Evolutionary conservation across 2,329 filamentous ascomycete species (phyloP).

Genomic region (Thyridium curvatum): DNA sequence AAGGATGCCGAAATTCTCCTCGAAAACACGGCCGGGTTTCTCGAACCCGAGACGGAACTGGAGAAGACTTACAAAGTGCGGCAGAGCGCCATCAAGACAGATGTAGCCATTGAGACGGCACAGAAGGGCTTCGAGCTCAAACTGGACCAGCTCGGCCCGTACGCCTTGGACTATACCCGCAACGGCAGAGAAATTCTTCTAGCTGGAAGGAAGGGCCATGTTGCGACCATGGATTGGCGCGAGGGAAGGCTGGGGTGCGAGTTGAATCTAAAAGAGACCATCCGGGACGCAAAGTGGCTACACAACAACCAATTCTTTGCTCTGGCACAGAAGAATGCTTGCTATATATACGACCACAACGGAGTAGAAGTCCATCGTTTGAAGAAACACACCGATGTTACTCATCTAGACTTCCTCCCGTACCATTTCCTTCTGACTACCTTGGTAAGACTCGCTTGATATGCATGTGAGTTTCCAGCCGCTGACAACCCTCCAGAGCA

Average conservation of each 20-base stretch:
- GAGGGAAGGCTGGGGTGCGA: slow-evolving; percentile 88
- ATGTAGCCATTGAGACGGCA: slow-evolving; percentile 74
- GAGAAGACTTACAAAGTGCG: slow-evolving; percentile 90
- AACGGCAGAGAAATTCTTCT: slow-evolving; percentile 84
- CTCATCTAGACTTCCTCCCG: slow-evolving; percentile 90
- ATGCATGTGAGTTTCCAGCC: too few relatives aligned
- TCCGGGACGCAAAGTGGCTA: slow-evolving; percentile 84
- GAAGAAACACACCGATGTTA: slow-evolving; percentile 83
- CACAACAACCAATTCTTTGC: slow-evolving; percentile 95
- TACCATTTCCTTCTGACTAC: slow-evolving; percentile 94
- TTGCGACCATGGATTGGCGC: slow-evolving; percentile 95
- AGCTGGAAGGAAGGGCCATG: slow-evolving; percentile 85
- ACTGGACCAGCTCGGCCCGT: slow-evolving; percentile 77
- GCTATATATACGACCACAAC: slow-evolving; percentile 90
- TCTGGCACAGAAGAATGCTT: slow-evolving; percentile 91
- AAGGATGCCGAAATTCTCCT: slow-evolving; percentile 94
- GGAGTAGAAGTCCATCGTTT: slow-evolving; percentile 91
- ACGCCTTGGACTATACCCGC: slow-evolving; percentile 80
- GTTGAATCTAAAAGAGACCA: slow-evolving; percentile 81
- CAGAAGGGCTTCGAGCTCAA: slow-evolving; percentile 91
- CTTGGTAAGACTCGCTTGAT: slow-evolving; percentile 46
- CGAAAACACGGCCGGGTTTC: slow-evolving; percentile 77
- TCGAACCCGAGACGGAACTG: slow-evolving; percentile 82
- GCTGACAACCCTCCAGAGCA: slow-evolving; percentile 44
- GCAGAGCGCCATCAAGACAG: slow-evolving; percentile 74